Conservation (phyloP, 805 yeast species). For the Scheffersomyces coipomensis region DNA sequence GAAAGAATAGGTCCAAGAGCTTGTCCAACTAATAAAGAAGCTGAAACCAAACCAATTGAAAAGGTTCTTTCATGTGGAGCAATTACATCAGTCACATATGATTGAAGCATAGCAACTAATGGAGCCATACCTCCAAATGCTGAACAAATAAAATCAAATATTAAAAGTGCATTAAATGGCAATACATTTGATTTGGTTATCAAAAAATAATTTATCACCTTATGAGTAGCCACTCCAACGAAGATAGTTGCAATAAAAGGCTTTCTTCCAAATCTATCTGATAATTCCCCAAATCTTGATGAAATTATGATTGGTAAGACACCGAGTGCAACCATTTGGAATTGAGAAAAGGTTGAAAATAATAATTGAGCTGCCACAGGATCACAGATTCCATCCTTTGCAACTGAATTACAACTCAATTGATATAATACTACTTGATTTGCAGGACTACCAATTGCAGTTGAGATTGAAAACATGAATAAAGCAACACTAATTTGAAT, state of each 20-base stretch:
- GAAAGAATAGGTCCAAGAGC: constrained; percentile 55
- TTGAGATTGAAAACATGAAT: constrained; percentile 14
- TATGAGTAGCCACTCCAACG: neutral
- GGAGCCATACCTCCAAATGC: constrained; percentile 59
- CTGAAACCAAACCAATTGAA: constrained; percentile 52
- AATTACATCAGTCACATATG: constrained; percentile 72
- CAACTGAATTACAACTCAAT: constrained; percentile 22
- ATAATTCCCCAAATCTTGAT: constrained; percentile 41
- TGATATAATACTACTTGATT: constrained; percentile 23
- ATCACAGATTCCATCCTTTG: constrained; percentile 19
- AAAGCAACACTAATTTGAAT: constrained; percentile 33
- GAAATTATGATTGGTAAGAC: constrained; percentile 45
- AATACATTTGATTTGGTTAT: constrained; percentile 20
- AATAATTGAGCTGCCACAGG: constrained; percentile 27
- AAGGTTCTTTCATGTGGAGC: constrained; percentile 53
- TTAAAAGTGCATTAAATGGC: constrained; percentile 28
- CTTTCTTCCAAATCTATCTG: constrained; percentile 33
- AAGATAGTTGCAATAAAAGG: constrained; percentile 13
- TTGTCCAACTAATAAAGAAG: constrained; percentile 53
- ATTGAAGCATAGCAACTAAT: constrained; percentile 52
- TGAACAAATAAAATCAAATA: constrained; percentile 42
- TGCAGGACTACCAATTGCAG: neutral
- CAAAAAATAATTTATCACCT: constrained; percentile 6
- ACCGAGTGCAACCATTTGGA: constrained; percentile 38
- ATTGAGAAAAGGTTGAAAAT: constrained; percentile 48